Percentiles rank a stretch among this genome's conserved stretches.
Conservation (phyloP, 2,329 filamentous ascomycete species). For the Myotisia sp. region DNA sequence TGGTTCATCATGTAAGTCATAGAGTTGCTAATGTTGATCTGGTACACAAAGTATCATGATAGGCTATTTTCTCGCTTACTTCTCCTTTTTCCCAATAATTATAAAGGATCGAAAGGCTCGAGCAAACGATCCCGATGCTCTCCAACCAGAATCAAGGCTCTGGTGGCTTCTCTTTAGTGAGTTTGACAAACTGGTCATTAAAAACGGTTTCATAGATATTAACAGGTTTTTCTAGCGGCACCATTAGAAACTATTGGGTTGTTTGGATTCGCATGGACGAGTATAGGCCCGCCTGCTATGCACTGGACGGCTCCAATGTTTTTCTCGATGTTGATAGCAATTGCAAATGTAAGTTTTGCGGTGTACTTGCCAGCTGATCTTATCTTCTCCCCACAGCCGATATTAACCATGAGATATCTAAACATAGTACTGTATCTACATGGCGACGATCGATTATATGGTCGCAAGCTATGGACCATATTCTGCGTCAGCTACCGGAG, state of each 20-base stretch:
- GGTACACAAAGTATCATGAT: constrained; percentile 31
- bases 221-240: constrained; percentile 35
- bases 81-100: constrained; percentile 42
- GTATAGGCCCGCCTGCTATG: constrained; percentile 37
- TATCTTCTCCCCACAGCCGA: not conserved
- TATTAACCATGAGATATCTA: no score
- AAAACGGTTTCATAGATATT: not conserved
- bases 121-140: constrained; percentile 28
- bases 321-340: constrained; percentile 44
- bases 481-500: constrained; percentile 50
- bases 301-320: constrained; percentile 50
- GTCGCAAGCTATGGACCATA: constrained; percentile 51
- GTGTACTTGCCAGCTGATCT: not conserved
- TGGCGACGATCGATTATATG: constrained; percentile 55
- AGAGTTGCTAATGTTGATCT: not conserved
- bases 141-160: constrained; percentile 48
- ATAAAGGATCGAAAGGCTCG: constrained; percentile 28
- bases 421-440: constrained; percentile 41
- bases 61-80: constrained; percentile 45
- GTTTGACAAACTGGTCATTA: constrained; percentile 10
- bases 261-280: constrained; percentile 47
- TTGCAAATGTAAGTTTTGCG: constrained; percentile 40
- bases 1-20: not conserved
- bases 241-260: constrained; percentile 46
- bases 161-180: constrained; percentile 43